Evolutionary conservation across 1,284 basidiomycete genomes (phyloP).

Genomic region (Leccinum solheimii): DNA sequence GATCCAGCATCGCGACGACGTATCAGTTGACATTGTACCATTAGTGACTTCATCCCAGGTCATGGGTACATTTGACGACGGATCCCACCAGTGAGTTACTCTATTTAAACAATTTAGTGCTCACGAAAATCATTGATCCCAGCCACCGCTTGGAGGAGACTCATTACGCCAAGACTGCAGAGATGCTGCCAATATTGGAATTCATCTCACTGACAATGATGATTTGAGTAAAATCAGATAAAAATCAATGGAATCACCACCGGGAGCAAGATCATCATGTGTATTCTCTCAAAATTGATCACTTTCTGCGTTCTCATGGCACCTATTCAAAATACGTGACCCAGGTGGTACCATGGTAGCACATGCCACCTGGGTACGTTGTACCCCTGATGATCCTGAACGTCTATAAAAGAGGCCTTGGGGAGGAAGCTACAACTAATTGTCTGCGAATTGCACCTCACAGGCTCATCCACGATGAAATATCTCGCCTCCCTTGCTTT

Average conservation of each 20-base stretch:
- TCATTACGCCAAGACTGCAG: background rate
- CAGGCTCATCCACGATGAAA: slow-evolving; percentile 19
- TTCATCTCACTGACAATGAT: background rate
- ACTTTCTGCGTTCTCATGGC: slow-evolving; percentile 13
- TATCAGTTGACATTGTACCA: background rate
- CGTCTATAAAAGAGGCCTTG: slow-evolving; percentile 15
- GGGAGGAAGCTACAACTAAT: background rate
- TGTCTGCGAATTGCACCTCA: background rate
- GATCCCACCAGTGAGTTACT: background rate
- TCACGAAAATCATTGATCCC: background rate
- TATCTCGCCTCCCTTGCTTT: slow-evolving; percentile 18
- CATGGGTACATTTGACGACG: background rate
- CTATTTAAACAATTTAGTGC: background rate
- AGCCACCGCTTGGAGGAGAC: background rate
- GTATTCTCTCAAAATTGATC: background rate
- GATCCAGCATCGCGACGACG: slow-evolving; percentile 9
- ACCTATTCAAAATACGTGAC: slow-evolving; percentile 4
- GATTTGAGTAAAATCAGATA: background rate
- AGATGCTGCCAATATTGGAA: background rate
- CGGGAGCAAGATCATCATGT: background rate
- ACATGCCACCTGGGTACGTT: slow-evolving; percentile 11
- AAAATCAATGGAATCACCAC: background rate
- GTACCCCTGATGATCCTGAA: background rate
- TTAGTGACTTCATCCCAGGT: background rate
- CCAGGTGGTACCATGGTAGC: slow-evolving; percentile 12